These are phyloP conservation scores for Actinidia arguta DNA, from an alignment of 179 eudicot genomes.

Conservation along the genomic window DNA sequence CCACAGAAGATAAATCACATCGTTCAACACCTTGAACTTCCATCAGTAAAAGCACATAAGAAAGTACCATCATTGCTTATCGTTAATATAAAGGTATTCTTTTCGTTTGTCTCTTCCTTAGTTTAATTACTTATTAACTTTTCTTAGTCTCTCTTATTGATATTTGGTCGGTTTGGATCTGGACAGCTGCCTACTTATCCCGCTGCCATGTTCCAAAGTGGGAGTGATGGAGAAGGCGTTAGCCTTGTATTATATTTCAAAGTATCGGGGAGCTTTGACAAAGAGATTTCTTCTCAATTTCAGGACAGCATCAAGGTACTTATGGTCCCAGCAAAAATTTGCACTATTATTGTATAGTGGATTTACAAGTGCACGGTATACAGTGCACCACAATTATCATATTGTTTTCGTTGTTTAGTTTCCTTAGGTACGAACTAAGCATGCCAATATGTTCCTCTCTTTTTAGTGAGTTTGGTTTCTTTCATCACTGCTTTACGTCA, in stretches of 20 bases:
- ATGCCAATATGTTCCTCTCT: neutral
- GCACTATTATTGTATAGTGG: no score
- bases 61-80: constrained; percentile 64
- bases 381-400: no score
- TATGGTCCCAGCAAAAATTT: no score
- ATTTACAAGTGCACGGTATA: no score
- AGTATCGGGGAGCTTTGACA: constrained; percentile 70
- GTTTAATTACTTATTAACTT: neutral
- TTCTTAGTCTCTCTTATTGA: neutral
- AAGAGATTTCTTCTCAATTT: constrained; percentile 69
- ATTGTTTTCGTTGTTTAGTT: no score
- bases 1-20: constrained; percentile 76
- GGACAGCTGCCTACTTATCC: constrained; percentile 84
- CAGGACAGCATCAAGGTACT: constrained; percentile 74
- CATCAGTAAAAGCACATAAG: constrained; percentile 46
- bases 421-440: no score
- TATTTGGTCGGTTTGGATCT: constrained; percentile 4
- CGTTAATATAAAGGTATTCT: constrained; percentile 76
- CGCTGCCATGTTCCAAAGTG: constrained; percentile 77
- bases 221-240: constrained; percentile 84
- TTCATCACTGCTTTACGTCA: neutral
- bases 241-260: constrained; percentile 86
- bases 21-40: constrained; percentile 84
- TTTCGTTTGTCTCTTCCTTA: neutral
- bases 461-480: neutral